These are phyloP conservation scores for Mallotus repandus DNA, from an alignment of 441 rosid species.

Conservation along the genomic window DNA sequence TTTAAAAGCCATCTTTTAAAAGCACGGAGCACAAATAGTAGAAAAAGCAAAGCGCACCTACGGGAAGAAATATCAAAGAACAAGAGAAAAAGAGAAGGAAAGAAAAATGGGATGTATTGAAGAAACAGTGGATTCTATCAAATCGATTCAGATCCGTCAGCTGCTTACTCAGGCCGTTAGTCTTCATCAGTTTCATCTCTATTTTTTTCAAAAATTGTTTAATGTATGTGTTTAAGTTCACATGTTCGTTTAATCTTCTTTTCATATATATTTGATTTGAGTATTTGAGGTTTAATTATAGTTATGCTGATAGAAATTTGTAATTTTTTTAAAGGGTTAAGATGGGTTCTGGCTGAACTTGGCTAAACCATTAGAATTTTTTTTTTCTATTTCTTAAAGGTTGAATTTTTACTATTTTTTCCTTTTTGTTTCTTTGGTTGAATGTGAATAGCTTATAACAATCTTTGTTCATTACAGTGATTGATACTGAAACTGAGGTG, in stretches of 20 bases:
- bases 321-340: neutral
- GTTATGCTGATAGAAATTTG: neutral
- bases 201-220: neutral
- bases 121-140: conserved; percentile 62
- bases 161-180: conserved; percentile 69
- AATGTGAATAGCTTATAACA: no score
- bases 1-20: no score
- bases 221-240: no score
- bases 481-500: neutral
- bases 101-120: conserved; percentile 65
- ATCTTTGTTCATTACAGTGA: neutral
- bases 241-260: no score
- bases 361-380: neutral
- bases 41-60: neutral
- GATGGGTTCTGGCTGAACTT: neutral
- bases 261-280: no score
- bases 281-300: no score
- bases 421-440: neutral
- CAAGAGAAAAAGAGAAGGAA: neutral
- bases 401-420: neutral
- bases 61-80: neutral
- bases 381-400: neutral
- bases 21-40: no score
- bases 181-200: conserved; percentile 51
- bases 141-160: conserved; percentile 75